Base-by-base conservation (phyloP, 768 basidiomycete genomes). In the Phaeolepiota aurea region DNA sequence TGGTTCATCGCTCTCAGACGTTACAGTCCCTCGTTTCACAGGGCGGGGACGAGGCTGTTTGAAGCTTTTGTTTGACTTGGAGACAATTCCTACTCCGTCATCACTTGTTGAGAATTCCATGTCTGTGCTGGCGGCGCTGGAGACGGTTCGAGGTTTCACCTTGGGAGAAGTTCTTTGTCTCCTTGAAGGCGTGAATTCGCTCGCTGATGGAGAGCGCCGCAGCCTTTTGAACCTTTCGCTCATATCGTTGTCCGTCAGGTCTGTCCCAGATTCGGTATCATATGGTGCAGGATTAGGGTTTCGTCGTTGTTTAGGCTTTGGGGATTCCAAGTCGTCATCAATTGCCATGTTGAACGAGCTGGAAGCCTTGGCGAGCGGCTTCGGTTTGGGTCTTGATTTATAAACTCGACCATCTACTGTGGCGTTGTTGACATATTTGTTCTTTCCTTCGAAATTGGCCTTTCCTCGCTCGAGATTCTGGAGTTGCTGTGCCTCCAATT, bases 131-230 rank as follows among this genome's bases (percentile, higher is more conserved):
- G 25, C 7, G 25, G 7, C n/a, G 7, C 25, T 28, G 25, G 25
- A 7, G 25, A 28, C 7, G 25, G 25, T 7, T n/a, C n/a, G 25
- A 28, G 25, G 25, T 28, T 7, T 28, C 7, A 7, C n/a, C 25
- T 28, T n/a, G n/a, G n/a, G 13, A 40, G 18, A 35, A 37, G 32
- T 37, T 35, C 18, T 15, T 16, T 23, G 25, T 36, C 19, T 35
- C 32, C 23, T 14, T 12, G 21, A 28, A 13, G 20, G 15, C 28
- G 15, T 36, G 33, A 19, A 7, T 28, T n/a, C 38, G 5, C 30
- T 38, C 34, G 34, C 15, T 28, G 25, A 28, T n/a, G 25, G 25
- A 28, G 25, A 28, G 7, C 25, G 7, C n/a, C 25, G 25, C 7
- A 28, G n/a, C 25, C n/a, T 28, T 28, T 28, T 28, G 35, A 20